Percentiles rank a stretch among this genome's conserved stretches.
phyloP scores from a whole-genome alignment of 1,139 yeast species.

The Hyphopichia khmerensis region DNA sequence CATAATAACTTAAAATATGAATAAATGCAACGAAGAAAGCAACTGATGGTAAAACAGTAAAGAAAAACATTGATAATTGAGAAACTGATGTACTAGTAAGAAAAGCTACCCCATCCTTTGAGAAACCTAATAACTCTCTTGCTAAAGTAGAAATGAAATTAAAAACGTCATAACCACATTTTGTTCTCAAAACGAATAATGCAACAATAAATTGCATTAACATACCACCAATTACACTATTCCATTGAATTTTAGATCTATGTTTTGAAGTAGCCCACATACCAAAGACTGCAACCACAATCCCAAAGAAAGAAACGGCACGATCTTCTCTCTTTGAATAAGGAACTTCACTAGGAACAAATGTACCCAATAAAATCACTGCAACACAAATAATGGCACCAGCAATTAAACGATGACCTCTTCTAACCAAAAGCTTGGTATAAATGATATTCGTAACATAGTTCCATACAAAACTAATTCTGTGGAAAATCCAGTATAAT shows the following conservation, averaged over 20 bases:
- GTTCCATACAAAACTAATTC: constrained; percentile 40
- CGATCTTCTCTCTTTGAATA: constrained; percentile 53
- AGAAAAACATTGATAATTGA: constrained; percentile 49
- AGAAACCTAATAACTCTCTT: constrained; percentile 58
- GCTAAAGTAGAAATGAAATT: constrained; percentile 62
- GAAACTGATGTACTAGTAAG: constrained; percentile 45
- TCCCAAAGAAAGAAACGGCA: constrained; percentile 60
- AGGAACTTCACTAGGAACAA: constrained; percentile 52
- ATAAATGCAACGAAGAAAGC: constrained; percentile 65
- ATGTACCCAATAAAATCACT: constrained; percentile 54
- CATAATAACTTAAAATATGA: constrained; percentile 62
- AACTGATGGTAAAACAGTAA: constrained; percentile 61
- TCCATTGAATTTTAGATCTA: constrained; percentile 53
- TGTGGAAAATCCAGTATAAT: constrained; percentile 25
- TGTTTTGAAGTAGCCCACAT: constrained; percentile 50
- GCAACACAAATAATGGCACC: constrained; percentile 49
- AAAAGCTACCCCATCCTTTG: constrained; percentile 64
- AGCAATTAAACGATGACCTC: constrained; percentile 37
- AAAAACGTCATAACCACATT: constrained; percentile 62
- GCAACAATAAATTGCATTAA: constrained; percentile 64
- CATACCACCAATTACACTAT: constrained; percentile 62
- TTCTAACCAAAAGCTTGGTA: constrained; percentile 31
- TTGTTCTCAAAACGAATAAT: constrained; percentile 60
- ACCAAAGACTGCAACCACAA: constrained; percentile 46
- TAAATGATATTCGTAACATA: constrained; percentile 39